These are phyloP conservation scores for Podaxis rugospora DNA, from an alignment of 768 basidiomycete species.

Conservation along the genomic window DNA sequence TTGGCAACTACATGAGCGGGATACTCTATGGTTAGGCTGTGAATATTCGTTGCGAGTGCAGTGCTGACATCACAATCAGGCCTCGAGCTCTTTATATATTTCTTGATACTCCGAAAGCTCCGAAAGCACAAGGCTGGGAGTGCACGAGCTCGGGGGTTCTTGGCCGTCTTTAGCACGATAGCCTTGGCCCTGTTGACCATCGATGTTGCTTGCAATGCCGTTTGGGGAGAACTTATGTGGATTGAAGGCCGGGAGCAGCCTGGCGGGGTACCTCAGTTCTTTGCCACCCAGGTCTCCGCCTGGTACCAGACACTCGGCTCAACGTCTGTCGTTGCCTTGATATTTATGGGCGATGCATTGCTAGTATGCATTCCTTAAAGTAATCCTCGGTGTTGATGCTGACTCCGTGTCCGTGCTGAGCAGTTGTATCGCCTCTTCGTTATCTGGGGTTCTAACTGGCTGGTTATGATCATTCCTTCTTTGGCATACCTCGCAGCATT, in stretches of 20 bases:
- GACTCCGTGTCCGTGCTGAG: neutral
- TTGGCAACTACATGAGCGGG: slow-evolving; percentile 27
- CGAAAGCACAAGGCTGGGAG: neutral
- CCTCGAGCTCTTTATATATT: slow-evolving; percentile 25
- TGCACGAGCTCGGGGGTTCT: slow-evolving; percentile 18
- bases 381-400: neutral
- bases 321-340: slow-evolving; percentile 22
- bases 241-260: slow-evolving; percentile 23
- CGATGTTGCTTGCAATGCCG: slow-evolving; percentile 25
- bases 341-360: slow-evolving; percentile 29
- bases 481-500: slow-evolving; percentile 24
- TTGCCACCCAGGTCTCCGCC: slow-evolving; percentile 21
- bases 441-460: slow-evolving; percentile 23
- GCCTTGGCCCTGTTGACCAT: slow-evolving; percentile 24
- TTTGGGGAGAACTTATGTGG: slow-evolving; percentile 30
- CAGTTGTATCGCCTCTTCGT: slow-evolving; percentile 30
- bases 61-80: slow-evolving; percentile 16
- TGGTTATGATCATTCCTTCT: slow-evolving; percentile 21
- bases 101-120: slow-evolving; percentile 18
- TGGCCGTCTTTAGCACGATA: slow-evolving; percentile 23
- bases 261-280: slow-evolving; percentile 23
- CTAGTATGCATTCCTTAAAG: slow-evolving; percentile 17
- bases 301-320: slow-evolving; percentile 29
- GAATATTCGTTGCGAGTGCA: neutral
- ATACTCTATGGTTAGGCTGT: slow-evolving; percentile 24